These are phyloP conservation scores for Trichosporon coremiiforme DNA, from an alignment of 1,284 basidiomycete species.

Conservation along the genomic window DNA sequence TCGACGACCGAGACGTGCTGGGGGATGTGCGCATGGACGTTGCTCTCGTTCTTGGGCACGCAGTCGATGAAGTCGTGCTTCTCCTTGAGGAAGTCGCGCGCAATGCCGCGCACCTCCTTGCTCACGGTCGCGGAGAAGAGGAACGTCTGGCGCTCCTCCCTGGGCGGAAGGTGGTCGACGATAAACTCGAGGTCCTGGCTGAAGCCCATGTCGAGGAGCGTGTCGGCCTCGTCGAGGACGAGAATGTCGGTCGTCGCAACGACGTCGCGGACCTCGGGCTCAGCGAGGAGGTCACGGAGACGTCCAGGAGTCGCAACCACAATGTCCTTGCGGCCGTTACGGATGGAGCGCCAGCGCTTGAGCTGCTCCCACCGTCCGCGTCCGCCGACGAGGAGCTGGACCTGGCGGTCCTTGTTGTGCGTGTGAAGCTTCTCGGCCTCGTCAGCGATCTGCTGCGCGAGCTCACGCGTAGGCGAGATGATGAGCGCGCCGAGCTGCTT, in stretches of 20 bases:
- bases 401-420: constrained; percentile 69
- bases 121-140: constrained; percentile 86
- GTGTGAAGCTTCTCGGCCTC: constrained; percentile 73
- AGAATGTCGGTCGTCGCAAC: constrained; percentile 67
- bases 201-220: constrained; percentile 95
- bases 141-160: constrained; percentile 80
- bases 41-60: constrained; percentile 62
- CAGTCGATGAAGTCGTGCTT: constrained; percentile 66
- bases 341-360: constrained; percentile 70
- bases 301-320: constrained; percentile 93
- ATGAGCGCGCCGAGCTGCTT: constrained; percentile 72
- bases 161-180: constrained; percentile 65
- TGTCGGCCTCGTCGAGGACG: constrained; percentile 93
- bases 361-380: constrained; percentile 58
- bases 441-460: constrained; percentile 89
- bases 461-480: constrained; percentile 90
- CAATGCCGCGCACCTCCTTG: constrained; percentile 58
- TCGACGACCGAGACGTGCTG: constrained; percentile 81
- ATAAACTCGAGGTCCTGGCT: constrained; percentile 83
- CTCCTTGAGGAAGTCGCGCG: constrained; percentile 63
- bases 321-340: constrained; percentile 71
- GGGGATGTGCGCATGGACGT: constrained; percentile 75
- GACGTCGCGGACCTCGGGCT: constrained; percentile 62
- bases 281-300: constrained; percentile 74
- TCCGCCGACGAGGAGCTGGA: constrained; percentile 81